Base-by-base conservation (phyloP, 2,329 filamentous ascomycete species). In the Sphaerostilbella broomeana region DNA sequence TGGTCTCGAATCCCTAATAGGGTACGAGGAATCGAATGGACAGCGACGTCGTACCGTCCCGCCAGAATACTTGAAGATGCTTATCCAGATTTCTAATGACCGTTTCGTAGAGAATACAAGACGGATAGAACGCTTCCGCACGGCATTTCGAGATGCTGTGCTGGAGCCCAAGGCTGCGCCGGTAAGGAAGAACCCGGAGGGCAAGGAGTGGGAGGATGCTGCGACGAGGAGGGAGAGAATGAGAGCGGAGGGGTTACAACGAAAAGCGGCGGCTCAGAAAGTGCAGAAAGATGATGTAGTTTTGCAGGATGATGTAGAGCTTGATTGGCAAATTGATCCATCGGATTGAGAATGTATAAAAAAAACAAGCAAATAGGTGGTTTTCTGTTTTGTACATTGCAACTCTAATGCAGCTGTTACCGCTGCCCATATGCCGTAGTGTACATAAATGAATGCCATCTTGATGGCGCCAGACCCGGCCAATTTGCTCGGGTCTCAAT, bases 1-100 rank as follows among this genome's bases (percentile, higher is more conserved):
- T 2, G 75, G 78, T 1, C 77, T 95, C 45, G 86, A 94, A 62
- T 86, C 84, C 1, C 72, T 95, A 18, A 72, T 97, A 21, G 90
- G 86, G 1, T 59, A 73, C 15, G 45, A 66, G 37, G 43, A 48
- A 4, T 20, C 56, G 6, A 57, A 65, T 4, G 67, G 72, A 11
- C 44, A 47, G 4, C 54, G 61, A 10, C 55, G 56, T 29, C 58
- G 61, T 31, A 62, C 82, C 16, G 84, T 94, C 2, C 68, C 77
- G 2, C 71, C 80, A 22, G 65, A 67, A 7, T 88, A 92, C 53
- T 69, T 95, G 5, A 63, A 64, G 28, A 77, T 73, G 42, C 66
- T 95, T 11, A 62, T 89, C 10, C 60, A 64, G 4, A 73, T 94
- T 40, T 79, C 82, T 6, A 89, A 92, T 53, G 77, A 86, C 57